These are phyloP conservation scores for Neolentinus lepideus DNA, from an alignment of 1,284 basidiomycete genomes.

Conservation along the genomic window DNA sequence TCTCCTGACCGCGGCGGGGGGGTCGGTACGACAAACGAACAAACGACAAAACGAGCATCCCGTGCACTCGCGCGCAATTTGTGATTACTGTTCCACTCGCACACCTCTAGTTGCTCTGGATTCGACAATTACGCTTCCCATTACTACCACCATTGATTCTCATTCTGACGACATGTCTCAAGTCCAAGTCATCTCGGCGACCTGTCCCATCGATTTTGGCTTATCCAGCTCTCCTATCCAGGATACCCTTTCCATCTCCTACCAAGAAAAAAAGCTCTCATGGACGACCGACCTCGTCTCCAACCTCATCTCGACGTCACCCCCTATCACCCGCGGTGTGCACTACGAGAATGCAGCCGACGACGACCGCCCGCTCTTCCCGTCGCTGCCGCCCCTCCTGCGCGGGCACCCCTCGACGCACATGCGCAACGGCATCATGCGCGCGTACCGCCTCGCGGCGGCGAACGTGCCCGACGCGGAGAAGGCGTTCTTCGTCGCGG, in stretches of 20 bases:
- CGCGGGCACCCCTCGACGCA: slow-evolving; percentile 66
- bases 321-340: slow-evolving; percentile 15
- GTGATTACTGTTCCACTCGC: not conserved
- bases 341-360: slow-evolving; percentile 8
- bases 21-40: slow-evolving; percentile 46
- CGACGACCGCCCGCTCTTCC: slow-evolving; percentile 37
- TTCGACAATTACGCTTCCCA: not conserved
- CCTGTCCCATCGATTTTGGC: slow-evolving; percentile 40
- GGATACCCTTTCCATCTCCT: slow-evolving; percentile 24
- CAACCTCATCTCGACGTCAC: slow-evolving; percentile 23
- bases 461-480: slow-evolving; percentile 69
- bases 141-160: not conserved
- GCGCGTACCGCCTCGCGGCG: slow-evolving; percentile 43
- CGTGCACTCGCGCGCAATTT: slow-evolving; percentile 4
- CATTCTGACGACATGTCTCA: slow-evolving; percentile 42
- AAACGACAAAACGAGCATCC: slow-evolving; percentile 10
- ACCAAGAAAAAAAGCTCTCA: slow-evolving; percentile 26
- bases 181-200: slow-evolving; percentile 46
- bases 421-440: slow-evolving; percentile 66
- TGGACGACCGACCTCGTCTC: slow-evolving; percentile 26
- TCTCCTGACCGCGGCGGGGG: slow-evolving; percentile 54
- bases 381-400: slow-evolving; percentile 56
- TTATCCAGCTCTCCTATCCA: slow-evolving; percentile 21
- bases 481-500: slow-evolving; percentile 94
- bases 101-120: not conserved